These are phyloP conservation scores for Peziza echinospora DNA, from an alignment of 495 filamentous ascomycete genomes.

Conservation along the genomic window DNA sequence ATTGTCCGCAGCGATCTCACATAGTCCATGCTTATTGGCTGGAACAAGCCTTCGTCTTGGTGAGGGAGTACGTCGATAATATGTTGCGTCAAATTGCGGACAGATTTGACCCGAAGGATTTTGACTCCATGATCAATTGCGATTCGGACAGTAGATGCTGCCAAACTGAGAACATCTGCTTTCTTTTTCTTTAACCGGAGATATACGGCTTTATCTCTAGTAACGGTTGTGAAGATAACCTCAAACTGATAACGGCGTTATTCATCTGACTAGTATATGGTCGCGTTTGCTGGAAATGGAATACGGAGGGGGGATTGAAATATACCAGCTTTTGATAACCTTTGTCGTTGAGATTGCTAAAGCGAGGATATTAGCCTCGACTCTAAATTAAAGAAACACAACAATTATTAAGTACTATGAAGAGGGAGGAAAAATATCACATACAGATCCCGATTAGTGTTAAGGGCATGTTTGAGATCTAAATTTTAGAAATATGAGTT, in stretches of 20 bases:
- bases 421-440: no score
- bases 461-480: constrained; percentile 1
- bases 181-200: constrained; percentile 30
- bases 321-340: constrained; percentile 58
- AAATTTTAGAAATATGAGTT: background rate
- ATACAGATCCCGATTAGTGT: background rate
- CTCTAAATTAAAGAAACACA: no score
- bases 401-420: no score
- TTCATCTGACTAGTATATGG: background rate
- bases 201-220: constrained; percentile 43
- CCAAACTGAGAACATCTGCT: background rate
- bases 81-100: constrained; percentile 57
- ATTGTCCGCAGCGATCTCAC: constrained; percentile 48
- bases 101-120: constrained; percentile 51
- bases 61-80: constrained; percentile 51
- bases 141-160: constrained; percentile 29
- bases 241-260: constrained; percentile 25
- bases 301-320: no score
- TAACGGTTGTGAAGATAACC: constrained; percentile 46
- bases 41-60: constrained; percentile 39
- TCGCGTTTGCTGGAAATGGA: background rate
- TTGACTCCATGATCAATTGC: constrained; percentile 44
- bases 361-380: no score
- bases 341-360: constrained; percentile 40
- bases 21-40: constrained; percentile 57